Base-by-base conservation (phyloP, 2,329 filamentous ascomycete species). In the Monascus ruber region DNA sequence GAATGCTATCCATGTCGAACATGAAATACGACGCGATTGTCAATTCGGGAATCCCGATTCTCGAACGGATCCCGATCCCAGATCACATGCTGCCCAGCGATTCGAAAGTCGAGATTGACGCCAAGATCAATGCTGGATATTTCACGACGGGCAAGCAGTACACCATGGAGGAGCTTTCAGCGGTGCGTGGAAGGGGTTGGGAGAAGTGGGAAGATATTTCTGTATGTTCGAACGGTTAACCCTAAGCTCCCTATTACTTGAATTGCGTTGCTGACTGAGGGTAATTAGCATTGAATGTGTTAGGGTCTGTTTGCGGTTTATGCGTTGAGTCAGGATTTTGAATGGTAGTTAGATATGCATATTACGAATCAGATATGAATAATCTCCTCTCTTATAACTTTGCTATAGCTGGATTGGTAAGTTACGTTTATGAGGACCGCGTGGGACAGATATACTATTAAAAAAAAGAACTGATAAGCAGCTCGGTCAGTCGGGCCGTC, bases 1-100 rank as follows among this genome's bases (percentile, higher is more conserved):
- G 88, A 44, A 98, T 96, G 91, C 70, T 95, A 52, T 94, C 85
- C 68, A 96, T 96, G 91, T 94, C 85, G 65, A 94, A 96, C 45
- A 71, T 72, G 69, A 72, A 72, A 46, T 58, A 72, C 41, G 69
- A 72, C 41, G 69, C 69, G 11, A 72, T 72, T 43, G 68, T 72
- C 4, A 59, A 68, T 9, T 65, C 68, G 33, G 69, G 69, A 2
- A 71, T 71, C 50, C 85, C 86, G 27, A 95, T 95, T 51, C 74
- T 83, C 53, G 87, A 95, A 66, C 77, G 88, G 44, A 80, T 96
- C 35, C 87, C 93, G 44, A 85, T 96, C 47, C 89, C 89, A 4
- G 86, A 94, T 48, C 83, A 91, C 27, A 79, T 91, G 76, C 95
- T 96, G 52, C 91, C 91, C 8, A 85, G 82, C 46, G 91, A 96